Base-by-base conservation (phyloP, 495 filamentous ascomycete species). In the Podospora didyma region DNA sequence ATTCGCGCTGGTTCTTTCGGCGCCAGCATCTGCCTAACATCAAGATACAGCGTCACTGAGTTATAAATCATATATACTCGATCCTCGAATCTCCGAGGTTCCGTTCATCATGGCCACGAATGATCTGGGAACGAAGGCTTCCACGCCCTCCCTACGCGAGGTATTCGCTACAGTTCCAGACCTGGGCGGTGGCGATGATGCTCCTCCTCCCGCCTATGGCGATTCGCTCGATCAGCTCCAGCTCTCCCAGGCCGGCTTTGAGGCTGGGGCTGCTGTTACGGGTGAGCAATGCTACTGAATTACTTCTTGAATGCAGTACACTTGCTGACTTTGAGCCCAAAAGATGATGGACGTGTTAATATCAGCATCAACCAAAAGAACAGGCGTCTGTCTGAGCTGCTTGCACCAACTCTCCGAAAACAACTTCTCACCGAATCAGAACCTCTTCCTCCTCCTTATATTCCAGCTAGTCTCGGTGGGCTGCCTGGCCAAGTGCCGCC, bases 291-390 rank as follows among this genome's bases (percentile, higher is more conserved):
- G 26, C 26, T 31, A 21, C 12, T 42, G 12, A 42, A 7, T 24
- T 22, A 22, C 44, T 51, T 21, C 34, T 12, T 49, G 6, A 16
- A 16, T 42, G 12, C n/a, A 1, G 26, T 31, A n/a, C 26, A 31
- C 26, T 31, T 31, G 26, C 26, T 31, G 4, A 3, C 26, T 31
- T 31, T 31, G 26, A 31, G 9, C 3, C 26, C 26, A 31, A 77
- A 37, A 53, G 82, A 79, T 59, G 86, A 89, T 70, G 88, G 87
- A 16, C 84, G 88, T 31, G 77, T 91, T 58, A 80, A 89, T 60
- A 90, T 92, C 71, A 84, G 85, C 54, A 87, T 92, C 67, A 81
- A 83, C 58, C 79, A 89, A 60, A 84, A 82, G 62, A 82, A 80
- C 56, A 69, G 79, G 23, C 77, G 81, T 34, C 64, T 96, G 1